Evolutionary conservation across 192 early-diverging fungal genomes (phyloP).

Genomic region (Backusella luteola): DNA sequence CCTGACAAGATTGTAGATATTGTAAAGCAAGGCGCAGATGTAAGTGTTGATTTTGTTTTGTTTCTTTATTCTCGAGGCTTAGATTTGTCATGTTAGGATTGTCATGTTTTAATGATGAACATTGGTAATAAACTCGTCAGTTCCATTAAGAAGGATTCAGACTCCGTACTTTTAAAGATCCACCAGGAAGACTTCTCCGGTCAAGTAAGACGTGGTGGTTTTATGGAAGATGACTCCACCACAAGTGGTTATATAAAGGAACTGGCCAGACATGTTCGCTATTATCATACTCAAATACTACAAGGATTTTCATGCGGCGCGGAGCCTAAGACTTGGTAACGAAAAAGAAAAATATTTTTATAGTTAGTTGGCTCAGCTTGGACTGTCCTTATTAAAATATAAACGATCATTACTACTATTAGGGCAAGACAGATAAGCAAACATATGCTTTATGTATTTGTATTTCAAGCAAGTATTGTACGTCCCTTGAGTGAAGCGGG

Average conservation of each 20-base stretch:
- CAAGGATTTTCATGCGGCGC: slow-evolving; percentile 58
- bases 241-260: slow-evolving; percentile 60
- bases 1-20: slow-evolving; percentile 47
- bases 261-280: slow-evolving; percentile 53
- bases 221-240: slow-evolving; percentile 38
- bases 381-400: not conserved
- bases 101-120: slow-evolving; percentile 48
- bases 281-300: slow-evolving; percentile 57
- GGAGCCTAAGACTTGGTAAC: slow-evolving; percentile 59
- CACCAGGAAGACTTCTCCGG: slow-evolving; percentile 64
- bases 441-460: slow-evolving; percentile 50
- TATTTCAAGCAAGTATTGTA: slow-evolving; percentile 66
- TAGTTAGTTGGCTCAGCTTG: not conserved
- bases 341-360: not conserved
- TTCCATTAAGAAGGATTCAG: slow-evolving; percentile 53
- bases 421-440: slow-evolving; percentile 39
- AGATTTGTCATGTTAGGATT: slow-evolving; percentile 34
- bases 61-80: not conserved
- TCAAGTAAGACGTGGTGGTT: slow-evolving; percentile 22
- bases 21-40: slow-evolving; percentile 50
- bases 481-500: slow-evolving; percentile 60
- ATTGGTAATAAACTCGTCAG: slow-evolving; percentile 54
- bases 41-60: slow-evolving; percentile 19
- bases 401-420: not conserved
- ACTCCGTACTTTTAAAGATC: slow-evolving; percentile 55